These are phyloP conservation scores for Russula abietina DNA, from an alignment of 768 basidiomycete genomes.

Conservation along the genomic window DNA sequence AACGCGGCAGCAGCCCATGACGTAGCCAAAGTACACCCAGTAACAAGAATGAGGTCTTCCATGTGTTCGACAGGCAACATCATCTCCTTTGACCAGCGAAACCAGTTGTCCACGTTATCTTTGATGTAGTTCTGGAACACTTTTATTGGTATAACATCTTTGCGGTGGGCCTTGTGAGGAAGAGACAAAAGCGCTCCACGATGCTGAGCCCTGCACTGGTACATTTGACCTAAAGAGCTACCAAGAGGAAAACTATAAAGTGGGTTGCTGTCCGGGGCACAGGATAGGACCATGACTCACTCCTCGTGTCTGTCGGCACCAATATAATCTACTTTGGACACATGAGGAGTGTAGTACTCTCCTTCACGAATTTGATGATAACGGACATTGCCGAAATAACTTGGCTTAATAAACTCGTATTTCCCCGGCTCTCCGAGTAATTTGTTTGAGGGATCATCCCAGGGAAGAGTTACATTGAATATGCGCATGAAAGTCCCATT, in stretches of 20 bases:
- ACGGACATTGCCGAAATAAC: neutral
- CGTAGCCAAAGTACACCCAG: too few relatives aligned
- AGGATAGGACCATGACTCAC: neutral
- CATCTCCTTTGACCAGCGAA: too few relatives aligned
- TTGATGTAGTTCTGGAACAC: neutral
- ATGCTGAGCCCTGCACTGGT: neutral
- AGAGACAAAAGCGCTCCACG: too few relatives aligned
- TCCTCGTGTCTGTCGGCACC: neutral
- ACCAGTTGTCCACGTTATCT: too few relatives aligned
- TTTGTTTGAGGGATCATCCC: neutral
- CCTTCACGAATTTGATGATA: neutral
- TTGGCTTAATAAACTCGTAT: neutral
- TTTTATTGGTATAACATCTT: neutral
- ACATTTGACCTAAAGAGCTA: neutral
- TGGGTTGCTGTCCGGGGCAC: too few relatives aligned
- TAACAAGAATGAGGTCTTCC: too few relatives aligned
- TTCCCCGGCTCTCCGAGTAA: neutral
- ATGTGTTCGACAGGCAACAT: too few relatives aligned
- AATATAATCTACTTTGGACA: too few relatives aligned
- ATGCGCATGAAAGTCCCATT: too few relatives aligned
- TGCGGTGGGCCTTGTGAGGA: neutral
- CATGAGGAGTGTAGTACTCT: too few relatives aligned
- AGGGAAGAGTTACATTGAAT: conserved; percentile 12
- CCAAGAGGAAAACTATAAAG: too few relatives aligned
- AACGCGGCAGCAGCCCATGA: too few relatives aligned